These are phyloP conservation scores for Cyberlindnera euphorbiiphila DNA, from an alignment of 805 yeast species.

Conservation along the genomic window DNA sequence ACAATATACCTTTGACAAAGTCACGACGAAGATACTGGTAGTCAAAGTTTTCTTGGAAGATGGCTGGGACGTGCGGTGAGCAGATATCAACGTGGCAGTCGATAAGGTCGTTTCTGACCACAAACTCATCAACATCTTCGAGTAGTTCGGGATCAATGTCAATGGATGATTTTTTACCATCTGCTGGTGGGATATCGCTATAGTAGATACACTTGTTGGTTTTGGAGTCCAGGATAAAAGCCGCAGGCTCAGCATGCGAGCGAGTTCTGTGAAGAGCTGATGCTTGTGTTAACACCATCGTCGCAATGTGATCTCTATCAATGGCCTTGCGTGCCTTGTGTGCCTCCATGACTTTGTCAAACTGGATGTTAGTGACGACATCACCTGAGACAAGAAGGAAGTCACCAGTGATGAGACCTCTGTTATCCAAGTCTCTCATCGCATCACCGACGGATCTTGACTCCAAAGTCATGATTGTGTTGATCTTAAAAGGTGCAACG, in stretches of 20 bases:
- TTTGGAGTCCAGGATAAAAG: slow-evolving; percentile 73
- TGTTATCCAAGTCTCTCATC: slow-evolving; percentile 89
- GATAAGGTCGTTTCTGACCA: slow-evolving; percentile 84
- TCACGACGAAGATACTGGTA: slow-evolving; percentile 83
- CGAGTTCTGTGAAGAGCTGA: slow-evolving; percentile 82
- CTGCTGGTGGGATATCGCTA: slow-evolving; percentile 63
- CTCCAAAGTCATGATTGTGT: slow-evolving; percentile 79
- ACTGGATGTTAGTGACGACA: slow-evolving; percentile 88
- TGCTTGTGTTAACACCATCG: slow-evolving; percentile 89
- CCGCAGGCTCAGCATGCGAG: slow-evolving; percentile 75
- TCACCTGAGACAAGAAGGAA: slow-evolving; percentile 90
- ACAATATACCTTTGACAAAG: slow-evolving; percentile 85
- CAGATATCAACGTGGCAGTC: slow-evolving; percentile 97
- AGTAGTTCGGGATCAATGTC: slow-evolving; percentile 81
- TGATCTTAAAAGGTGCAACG: slow-evolving; percentile 76
- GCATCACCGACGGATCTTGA: slow-evolving; percentile 94
- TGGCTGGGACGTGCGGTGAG: slow-evolving; percentile 89
- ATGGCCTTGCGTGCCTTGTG: slow-evolving; percentile 67
- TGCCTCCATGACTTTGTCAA: slow-evolving; percentile 63
- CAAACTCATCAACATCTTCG: slow-evolving; percentile 68
- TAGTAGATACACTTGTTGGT: slow-evolving; percentile 79
- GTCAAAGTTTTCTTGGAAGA: slow-evolving; percentile 95
- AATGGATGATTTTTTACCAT: slow-evolving; percentile 43
- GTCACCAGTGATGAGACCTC: slow-evolving; percentile 88
- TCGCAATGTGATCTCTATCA: slow-evolving; percentile 90